A percentile compares a stretch with the other conserved stretches of the same genome.
phyloP scores from a whole-genome alignment of 73 alveolate species.

The Effrenium voratum region DNA sequence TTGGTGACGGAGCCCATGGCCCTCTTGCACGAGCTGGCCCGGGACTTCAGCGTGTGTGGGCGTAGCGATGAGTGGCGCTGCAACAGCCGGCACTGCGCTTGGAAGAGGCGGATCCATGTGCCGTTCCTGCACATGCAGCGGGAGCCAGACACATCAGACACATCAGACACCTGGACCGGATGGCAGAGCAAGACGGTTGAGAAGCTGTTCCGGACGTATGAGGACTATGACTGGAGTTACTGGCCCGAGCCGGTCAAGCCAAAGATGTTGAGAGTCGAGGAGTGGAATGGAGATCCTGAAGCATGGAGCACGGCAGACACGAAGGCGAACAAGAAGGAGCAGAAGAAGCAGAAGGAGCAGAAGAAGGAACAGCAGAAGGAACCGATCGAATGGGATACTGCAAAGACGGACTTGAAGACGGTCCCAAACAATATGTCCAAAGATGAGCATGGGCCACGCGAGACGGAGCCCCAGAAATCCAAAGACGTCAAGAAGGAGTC shows the following conservation, averaged over 20 bases:
- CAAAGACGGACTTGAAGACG: background rate
- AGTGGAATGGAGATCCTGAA: too few species aligned
- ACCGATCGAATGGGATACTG: background rate
- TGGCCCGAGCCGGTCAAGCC: too few species aligned
- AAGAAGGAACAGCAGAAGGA: background rate
- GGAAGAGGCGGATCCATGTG: slow-evolving; percentile 76
- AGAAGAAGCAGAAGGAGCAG: background rate
- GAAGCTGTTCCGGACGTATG: too few species aligned
- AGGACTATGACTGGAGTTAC: too few species aligned
- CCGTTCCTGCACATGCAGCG: slow-evolving; percentile 89
- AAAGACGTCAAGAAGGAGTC: background rate
- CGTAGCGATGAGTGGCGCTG: slow-evolving; percentile 69
- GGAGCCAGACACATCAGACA: too few species aligned
- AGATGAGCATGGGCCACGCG: background rate
- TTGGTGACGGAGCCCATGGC: too few species aligned
- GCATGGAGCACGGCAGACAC: too few species aligned
- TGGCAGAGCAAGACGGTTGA: too few species aligned
- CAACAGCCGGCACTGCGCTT: slow-evolving; percentile 68
- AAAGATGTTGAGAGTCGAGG: too few species aligned
- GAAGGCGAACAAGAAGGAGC: background rate
- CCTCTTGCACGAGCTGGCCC: too few species aligned
- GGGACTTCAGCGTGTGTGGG: slow-evolving; percentile 51
- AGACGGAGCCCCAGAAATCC: background rate
- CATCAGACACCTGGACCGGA: too few species aligned
- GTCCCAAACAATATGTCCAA: background rate